Evolutionary conservation across 345 rosid species (phyloP), one percentile per base, ranked within the genome.

Genomic region (Eucalyptus dawsonii): DNA sequence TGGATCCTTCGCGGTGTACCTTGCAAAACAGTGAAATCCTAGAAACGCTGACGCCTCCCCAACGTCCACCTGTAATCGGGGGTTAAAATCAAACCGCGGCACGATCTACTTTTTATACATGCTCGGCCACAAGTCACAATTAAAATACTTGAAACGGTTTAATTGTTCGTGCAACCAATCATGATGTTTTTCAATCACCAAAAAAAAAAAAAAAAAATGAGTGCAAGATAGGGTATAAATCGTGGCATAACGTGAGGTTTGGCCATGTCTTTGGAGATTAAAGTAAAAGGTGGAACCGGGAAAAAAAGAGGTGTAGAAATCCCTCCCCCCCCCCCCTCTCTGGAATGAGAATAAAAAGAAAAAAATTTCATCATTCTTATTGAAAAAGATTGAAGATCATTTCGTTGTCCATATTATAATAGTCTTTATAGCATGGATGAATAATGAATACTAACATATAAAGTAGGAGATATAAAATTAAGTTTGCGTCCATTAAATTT

Each of bases 311-410:
- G 29, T 9, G 17, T 56, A 56, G 29, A 56, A 56, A 56, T 56
- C 62, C 13, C 62, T 24, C 2, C 8, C 11, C 1, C 24, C 1
- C 12, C 13, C 50, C 6, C 14, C 15, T 3, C 0, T 0, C 22
- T 24, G 29, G 62, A 25, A 25, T 1, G 65, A 58, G 65, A 25
- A 58, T 58, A 25, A 25, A 58, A 25, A 11, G 27, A 14, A 24
- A 58, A 25, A 1, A 11, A 10, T 24, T 58, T 25, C 1, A 24
- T 58, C 14, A 58, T 5, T 58, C 1, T 56, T 25, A 4, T 56
- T 56, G 3, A 56, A 25, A 56, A 58, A 5, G 67, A 58, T 58
- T 58, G 15, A n/a, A 25, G 67, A 58, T 58, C 67, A 58, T 25
- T 58, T 58, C 29, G 1, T 58, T 25, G 65, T 25, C 15, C 67